Conservation (phyloP, 2,329 filamentous ascomycete genomes). For the Chaetomiaceae sp. region DNA sequence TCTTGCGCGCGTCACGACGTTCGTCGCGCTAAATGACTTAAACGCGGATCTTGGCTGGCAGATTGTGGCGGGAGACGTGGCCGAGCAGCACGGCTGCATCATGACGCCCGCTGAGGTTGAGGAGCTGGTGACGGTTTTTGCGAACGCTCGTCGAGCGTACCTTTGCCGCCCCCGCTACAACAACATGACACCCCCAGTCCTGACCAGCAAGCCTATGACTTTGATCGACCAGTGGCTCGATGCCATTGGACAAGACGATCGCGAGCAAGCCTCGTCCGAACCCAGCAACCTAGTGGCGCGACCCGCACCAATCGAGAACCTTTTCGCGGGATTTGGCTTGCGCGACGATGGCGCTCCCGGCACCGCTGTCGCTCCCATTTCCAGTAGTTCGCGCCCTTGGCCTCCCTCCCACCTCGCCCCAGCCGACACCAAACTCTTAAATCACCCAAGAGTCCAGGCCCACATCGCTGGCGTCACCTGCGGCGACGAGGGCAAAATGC, state of each 20-base stretch:
- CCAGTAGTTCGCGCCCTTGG: not conserved
- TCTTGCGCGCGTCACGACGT: not conserved
- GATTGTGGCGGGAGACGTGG: not conserved
- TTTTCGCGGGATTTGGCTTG: not conserved
- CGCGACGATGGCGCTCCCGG: not conserved
- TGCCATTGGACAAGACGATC: not conserved
- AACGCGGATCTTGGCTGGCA: not conserved
- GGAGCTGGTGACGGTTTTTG: constrained; percentile 1
- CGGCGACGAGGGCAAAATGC: not conserved
- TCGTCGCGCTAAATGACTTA: not conserved
- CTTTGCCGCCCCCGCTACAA: not conserved
- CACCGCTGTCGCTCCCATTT: not conserved
- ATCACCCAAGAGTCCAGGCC: not conserved
- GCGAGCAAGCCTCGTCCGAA: not conserved
- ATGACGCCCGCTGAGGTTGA: not conserved
- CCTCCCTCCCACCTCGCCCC: not conserved
- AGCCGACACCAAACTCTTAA: not conserved
- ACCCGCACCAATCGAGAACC: not conserved
- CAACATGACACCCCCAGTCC: not conserved
- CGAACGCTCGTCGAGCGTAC: not conserved
- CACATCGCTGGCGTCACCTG: not conserved
- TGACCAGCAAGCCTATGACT: not conserved
- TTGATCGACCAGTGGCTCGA: constrained; percentile 4
- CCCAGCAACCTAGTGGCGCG: not conserved
- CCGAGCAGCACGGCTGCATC: not conserved